Conservation (phyloP, 768 basidiomycete species). For the Phanerodontia chrysosporium region DNA sequence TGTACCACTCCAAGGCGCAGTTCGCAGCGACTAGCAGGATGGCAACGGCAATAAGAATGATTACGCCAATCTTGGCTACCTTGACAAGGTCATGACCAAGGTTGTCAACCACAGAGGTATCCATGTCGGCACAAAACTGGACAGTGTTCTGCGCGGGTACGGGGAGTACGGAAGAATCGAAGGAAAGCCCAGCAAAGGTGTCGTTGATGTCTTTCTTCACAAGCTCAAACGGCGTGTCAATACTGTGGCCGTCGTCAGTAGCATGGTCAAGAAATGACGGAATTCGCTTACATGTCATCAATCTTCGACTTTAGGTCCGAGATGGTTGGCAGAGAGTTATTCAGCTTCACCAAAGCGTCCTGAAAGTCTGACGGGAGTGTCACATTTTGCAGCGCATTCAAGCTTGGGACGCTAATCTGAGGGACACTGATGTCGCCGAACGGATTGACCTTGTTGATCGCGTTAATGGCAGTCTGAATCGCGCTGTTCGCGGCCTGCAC, state of each 20-base stretch:
- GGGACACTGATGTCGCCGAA: slow-evolving; percentile 67
- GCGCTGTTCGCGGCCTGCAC: slow-evolving; percentile 63
- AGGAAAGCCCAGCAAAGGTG: slow-evolving; percentile 69
- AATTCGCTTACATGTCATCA: slow-evolving; percentile 55
- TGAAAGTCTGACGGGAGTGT: slow-evolving; percentile 76
- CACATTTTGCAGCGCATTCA: slow-evolving; percentile 72
- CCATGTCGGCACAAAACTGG: slow-evolving; percentile 72
- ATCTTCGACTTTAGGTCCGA: slow-evolving; percentile 67
- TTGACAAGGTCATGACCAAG: slow-evolving; percentile 76
- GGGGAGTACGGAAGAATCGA: slow-evolving; percentile 71
- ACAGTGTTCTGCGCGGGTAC: slow-evolving; percentile 68
- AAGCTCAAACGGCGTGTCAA: slow-evolving; percentile 84
- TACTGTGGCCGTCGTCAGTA: slow-evolving; percentile 36
- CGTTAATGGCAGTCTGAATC: slow-evolving; percentile 58
- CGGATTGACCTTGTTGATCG: slow-evolving; percentile 74
- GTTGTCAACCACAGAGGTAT: slow-evolving; percentile 83
- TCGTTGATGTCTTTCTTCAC: slow-evolving; percentile 88
- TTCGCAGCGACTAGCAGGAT: slow-evolving; percentile 70
- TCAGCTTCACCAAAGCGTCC: slow-evolving; percentile 69
- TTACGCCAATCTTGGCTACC: slow-evolving; percentile 72
- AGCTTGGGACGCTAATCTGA: slow-evolving; percentile 69
- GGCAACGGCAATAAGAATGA: slow-evolving; percentile 70
- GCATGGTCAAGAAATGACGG: not conserved
- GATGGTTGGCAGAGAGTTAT: slow-evolving; percentile 75
- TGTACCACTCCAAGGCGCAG: slow-evolving; percentile 83